Evolutionary conservation across 441 rosid species (phyloP), one percentile per base, ranked within the genome.

Genomic region (Pelargonium hybrid): DNA sequence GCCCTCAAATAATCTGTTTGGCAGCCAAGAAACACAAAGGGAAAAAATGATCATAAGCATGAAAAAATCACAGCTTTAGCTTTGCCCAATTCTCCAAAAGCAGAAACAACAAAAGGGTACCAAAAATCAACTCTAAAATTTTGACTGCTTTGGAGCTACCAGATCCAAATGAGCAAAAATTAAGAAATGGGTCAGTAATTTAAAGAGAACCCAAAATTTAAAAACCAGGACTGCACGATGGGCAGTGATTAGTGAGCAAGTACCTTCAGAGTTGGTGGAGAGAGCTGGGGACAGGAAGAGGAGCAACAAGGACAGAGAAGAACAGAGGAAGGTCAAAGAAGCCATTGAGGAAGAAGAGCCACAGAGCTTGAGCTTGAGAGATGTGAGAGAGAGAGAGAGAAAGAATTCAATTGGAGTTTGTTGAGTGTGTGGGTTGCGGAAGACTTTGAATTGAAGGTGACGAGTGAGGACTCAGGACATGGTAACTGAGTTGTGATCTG

Each of bases 221-320:
- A 50, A 14, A 47, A 45, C 13, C 20, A 17, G 15, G 18, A 17
- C 21, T 7, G 5, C 10, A 7, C 15, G 3, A 23, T 29, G 20
- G 15, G 25, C 11, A 45, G n/a, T 26, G 20, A 66, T 15, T 11
- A 15, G 50, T 4, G 25, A 37, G 64, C 17, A 13, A 47, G 29
- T 75, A 88, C 93, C 93, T 84, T 88, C 93, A 72, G 87, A 76
- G 73, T 87, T 88, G 75, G 89, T 77, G 41, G 87, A 86, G 67
- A 84, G 69, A 54, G 83, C 83, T 29, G 84, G 83, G 8, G 79
- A 75, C 66, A 80, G 23, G 21, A 73, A 65, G 54, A 80, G 69
- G 18, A 80, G 18, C 20, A 52, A 7, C 20, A 52, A 15, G 3
- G 57, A 20, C n/a, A 52, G 57, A n/a, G 18, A 52, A 15, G 57